Evolutionary conservation across 305 asterid genomes (phyloP), one percentile per base, ranked within the genome.

Genomic region (Ilex paraguariensis): DNA sequence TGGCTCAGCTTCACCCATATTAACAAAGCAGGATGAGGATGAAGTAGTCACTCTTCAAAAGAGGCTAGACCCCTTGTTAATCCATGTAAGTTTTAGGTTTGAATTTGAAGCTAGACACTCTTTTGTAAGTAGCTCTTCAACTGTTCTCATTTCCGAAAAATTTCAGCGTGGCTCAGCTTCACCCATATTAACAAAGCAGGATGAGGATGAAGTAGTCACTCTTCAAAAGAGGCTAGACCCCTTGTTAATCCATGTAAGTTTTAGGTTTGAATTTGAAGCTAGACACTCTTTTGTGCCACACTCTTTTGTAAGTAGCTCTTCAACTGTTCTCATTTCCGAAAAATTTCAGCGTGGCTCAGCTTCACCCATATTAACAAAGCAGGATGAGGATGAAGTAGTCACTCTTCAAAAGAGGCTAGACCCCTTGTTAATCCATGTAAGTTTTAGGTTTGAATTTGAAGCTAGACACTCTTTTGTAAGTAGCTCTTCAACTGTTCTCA

Each of bases 401-500:
- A 52, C 13, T 33, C 42, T 7, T 31, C 52, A 57, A 30, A 63
- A 55, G 33, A 64, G 13, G 46, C 30, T 61, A 11, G 56, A 30
- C 54, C 61, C 57, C 50, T 56, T 17, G 48, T 50, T 13, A 21
- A 28, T 66, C 53, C 48, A 49, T 48, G 79, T 69, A 13, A 10
- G 5, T 32, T 40, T 6, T n/a, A 2, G 12, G 51, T 66, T 39
- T 60, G 9, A 14, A 3, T 28, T 59, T 14, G 8, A 13, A 13
- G 7, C 6, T 21, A 9, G 0, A 39, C 42, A 11, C 11, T 13
- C 52, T 46, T 8, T 46, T 46, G 4, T 46, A 10, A 7, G 83
- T 15, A 80, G 84, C 70, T 76, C 80, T 42, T 77, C 87, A 13
- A 70, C 84, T 21, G 64, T 57, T 61, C 75, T 69, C 55, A 69